phyloP scores from a whole-genome alignment of 129 eudicot genomes.

The Kitagawia praeruptora region DNA sequence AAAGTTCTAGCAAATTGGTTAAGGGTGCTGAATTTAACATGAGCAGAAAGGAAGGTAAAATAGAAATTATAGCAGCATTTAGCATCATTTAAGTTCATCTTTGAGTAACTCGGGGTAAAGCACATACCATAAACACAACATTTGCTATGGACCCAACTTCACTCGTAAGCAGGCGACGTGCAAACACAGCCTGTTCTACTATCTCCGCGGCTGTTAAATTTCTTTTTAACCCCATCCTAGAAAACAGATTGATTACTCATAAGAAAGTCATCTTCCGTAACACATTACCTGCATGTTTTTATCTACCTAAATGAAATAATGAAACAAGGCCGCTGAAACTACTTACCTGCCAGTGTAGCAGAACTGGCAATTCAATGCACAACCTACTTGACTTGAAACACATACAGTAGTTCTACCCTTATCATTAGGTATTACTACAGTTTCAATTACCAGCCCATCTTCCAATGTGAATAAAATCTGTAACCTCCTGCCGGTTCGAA shows the following conservation, averaged over 20 bases:
- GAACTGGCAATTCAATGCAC: constrained; percentile 97
- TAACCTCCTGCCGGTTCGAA: constrained; percentile 58
- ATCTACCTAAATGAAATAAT: background rate
- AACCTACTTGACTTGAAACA: constrained; percentile 97
- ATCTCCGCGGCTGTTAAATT: constrained; percentile 79
- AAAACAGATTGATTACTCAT: constrained; percentile 14
- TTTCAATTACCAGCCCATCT: constrained; percentile 80
- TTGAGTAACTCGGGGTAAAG: background rate
- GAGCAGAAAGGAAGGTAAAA: background rate
- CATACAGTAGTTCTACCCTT: constrained; percentile 88
- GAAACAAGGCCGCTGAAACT: constrained; percentile 16
- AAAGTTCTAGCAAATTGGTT: background rate
- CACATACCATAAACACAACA: constrained; percentile 90
- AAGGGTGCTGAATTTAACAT: background rate
- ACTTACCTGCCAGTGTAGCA: constrained; percentile 93
- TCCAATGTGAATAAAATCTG: constrained; percentile 88
- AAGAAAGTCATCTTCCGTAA: background rate
- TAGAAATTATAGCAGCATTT: background rate
- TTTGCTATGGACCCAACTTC: constrained; percentile 77
- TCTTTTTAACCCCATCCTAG: constrained; percentile 86
- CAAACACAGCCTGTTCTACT: constrained; percentile 89
- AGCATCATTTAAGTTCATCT: background rate
- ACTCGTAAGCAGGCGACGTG: constrained; percentile 62
- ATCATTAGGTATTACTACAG: constrained; percentile 69
- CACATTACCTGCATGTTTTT: background rate